phyloP scores from a whole-genome alignment of 1,284 basidiomycete species.

The Pterulicium gracile region DNA sequence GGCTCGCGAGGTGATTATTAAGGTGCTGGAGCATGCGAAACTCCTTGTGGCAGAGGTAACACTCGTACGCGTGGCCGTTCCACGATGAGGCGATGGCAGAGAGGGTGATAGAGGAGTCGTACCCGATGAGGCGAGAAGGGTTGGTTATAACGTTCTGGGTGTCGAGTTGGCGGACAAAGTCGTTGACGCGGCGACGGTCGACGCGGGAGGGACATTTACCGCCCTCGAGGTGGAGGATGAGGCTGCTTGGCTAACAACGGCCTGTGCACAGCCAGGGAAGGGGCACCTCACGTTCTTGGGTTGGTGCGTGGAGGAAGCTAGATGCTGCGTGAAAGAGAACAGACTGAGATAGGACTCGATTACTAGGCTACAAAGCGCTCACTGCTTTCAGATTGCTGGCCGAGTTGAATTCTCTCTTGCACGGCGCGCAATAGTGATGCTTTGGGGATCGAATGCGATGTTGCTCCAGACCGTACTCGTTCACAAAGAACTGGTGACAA shows the following conservation, averaged over 20 bases:
- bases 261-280: conserved; percentile 24
- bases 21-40: conserved; percentile 27
- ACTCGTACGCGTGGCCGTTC: conserved; percentile 39
- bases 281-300: conserved; percentile 27
- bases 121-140: conserved; percentile 23
- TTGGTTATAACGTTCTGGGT: conserved; percentile 22
- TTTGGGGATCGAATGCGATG: conserved; percentile 30
- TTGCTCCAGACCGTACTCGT: conserved; percentile 25
- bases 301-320: conserved; percentile 27
- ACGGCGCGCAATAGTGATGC: conserved; percentile 37
- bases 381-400: conserved; percentile 24
- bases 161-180: conserved; percentile 22
- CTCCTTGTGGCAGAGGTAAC: conserved; percentile 36
- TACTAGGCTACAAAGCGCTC: conserved; percentile 6
- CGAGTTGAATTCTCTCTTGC: conserved; percentile 30
- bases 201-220: conserved; percentile 30
- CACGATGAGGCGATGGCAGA: conserved; percentile 30
- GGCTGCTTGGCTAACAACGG: conserved; percentile 30
- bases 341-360: neutral
- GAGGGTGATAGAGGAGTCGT: conserved; percentile 16
- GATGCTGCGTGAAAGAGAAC: conserved; percentile 16
- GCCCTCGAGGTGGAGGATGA: conserved; percentile 35
- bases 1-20: conserved; percentile 41
- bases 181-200: conserved; percentile 23
- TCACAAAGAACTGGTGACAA: conserved; percentile 30